Evolutionary conservation across 805 yeast genomes (phyloP).

Genomic region (Ogataea degrootiae): DNA sequence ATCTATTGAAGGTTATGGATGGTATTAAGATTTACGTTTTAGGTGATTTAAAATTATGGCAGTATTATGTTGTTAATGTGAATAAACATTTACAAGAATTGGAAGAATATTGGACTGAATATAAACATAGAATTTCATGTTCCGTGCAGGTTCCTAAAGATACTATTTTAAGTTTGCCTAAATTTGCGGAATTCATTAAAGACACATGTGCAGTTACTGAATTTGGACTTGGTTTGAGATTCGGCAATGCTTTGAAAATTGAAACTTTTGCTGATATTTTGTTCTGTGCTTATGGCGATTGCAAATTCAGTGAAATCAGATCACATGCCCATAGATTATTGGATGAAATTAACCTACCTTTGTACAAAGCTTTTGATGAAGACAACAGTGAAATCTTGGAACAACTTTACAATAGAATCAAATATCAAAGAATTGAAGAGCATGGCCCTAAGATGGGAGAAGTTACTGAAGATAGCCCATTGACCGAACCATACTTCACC

Average conservation of each 20-base stretch:
- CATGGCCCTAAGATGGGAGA: slow-evolving; percentile 81
- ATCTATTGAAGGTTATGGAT: slow-evolving; percentile 56
- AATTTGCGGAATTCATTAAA: slow-evolving; percentile 44
- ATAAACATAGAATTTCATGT: slow-evolving; percentile 4
- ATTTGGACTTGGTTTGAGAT: slow-evolving; percentile 45
- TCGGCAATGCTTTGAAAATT: slow-evolving; percentile 49
- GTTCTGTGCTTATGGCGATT: slow-evolving; percentile 31
- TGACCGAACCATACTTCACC: slow-evolving; percentile 87
- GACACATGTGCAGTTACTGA: slow-evolving; percentile 35
- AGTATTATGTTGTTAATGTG: slow-evolving; percentile 73
- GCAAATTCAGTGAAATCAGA: slow-evolving; percentile 28
- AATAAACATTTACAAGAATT: slow-evolving; percentile 35
- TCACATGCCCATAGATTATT: slow-evolving; percentile 47
- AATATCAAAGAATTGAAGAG: slow-evolving; percentile 68
- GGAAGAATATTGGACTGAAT: slow-evolving; percentile 31
- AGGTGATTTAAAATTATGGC: slow-evolving; percentile 72
- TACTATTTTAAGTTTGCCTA: slow-evolving; percentile 41
- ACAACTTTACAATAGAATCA: slow-evolving; percentile 73
- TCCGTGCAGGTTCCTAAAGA: slow-evolving; percentile 40
- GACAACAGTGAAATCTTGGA: slow-evolving; percentile 61
- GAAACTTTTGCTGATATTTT: slow-evolving; percentile 50
- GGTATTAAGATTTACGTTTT: slow-evolving; percentile 68
- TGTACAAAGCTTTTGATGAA: slow-evolving; percentile 69
- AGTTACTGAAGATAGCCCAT: slow-evolving; percentile 50
- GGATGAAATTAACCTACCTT: slow-evolving; percentile 72